Percentiles rank a stretch among this genome's conserved stretches.
phyloP scores from a whole-genome alignment of 768 basidiomycete species.

The Leccinum rimulosum region DNA sequence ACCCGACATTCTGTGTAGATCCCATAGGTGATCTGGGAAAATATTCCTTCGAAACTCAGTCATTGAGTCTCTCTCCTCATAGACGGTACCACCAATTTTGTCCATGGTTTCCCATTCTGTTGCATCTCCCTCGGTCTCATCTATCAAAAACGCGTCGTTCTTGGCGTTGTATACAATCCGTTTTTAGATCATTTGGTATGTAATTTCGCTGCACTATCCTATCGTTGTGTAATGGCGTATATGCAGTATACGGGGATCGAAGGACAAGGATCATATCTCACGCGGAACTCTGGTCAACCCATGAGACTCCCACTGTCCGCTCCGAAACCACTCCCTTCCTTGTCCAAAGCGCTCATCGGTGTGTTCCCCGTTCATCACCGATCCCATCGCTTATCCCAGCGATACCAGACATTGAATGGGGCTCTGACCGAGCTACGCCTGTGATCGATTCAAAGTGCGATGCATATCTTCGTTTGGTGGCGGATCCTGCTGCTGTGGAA shows the following conservation, averaged over 20 bases:
- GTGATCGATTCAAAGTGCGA: constrained; percentile 59
- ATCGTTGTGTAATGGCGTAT: not conserved
- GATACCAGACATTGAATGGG: constrained; percentile 79
- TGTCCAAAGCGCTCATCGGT: constrained; percentile 76
- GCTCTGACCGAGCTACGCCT: constrained; percentile 63
- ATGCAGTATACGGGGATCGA: constrained; percentile 71
- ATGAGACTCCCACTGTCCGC: constrained; percentile 62
- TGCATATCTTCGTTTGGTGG: constrained; percentile 73
- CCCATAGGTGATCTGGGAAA: constrained; percentile 67
- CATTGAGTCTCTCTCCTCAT: not conserved
- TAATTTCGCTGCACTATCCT: not conserved
- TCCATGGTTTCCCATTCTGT: constrained; percentile 81
- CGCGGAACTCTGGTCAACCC: constrained; percentile 41
- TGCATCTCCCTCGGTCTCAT: constrained; percentile 91
- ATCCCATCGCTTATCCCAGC: not conserved
- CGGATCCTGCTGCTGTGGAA: constrained; percentile 52
- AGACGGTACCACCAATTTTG: constrained; percentile 89
- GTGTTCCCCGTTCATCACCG: not conserved
- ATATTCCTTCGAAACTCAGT: not conserved
- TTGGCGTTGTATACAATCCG: constrained; percentile 92
- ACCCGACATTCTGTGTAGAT: constrained; percentile 94
- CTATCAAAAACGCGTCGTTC: constrained; percentile 69
- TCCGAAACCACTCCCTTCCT: constrained; percentile 60
- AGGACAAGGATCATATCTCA: constrained; percentile 77
- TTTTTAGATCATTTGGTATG: constrained; percentile 75